Conservation (phyloP, 2,329 filamentous ascomycete genomes). For the Stachybotrys elegans region DNA sequence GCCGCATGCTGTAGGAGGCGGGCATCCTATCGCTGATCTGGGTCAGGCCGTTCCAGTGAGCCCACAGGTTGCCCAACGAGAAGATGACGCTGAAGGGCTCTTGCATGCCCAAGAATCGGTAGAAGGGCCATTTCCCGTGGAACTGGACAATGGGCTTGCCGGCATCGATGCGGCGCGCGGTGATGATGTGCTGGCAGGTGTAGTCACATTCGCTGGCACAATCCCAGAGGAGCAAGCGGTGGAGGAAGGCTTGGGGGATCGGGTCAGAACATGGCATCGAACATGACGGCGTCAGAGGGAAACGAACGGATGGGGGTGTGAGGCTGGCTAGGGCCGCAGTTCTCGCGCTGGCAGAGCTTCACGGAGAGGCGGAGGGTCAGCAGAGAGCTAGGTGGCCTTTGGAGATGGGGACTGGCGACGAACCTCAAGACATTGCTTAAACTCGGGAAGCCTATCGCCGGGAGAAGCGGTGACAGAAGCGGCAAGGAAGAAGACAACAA, state of each 20-base stretch:
- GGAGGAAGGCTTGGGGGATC: constrained; percentile 62
- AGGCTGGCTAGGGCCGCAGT: constrained; percentile 62
- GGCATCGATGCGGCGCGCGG: constrained; percentile 60
- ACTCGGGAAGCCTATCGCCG: constrained; percentile 83
- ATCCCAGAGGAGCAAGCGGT: constrained; percentile 84
- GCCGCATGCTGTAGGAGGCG: constrained; percentile 65
- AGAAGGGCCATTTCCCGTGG: constrained; percentile 98
- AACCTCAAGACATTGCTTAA: constrained; percentile 80
- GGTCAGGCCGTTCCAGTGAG: constrained; percentile 72
- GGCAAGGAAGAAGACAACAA: constrained; percentile 35
- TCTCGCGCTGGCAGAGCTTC: constrained; percentile 74
- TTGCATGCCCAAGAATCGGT: constrained; percentile 85
- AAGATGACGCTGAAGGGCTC: constrained; percentile 93
- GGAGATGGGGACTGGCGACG: constrained; percentile 7
- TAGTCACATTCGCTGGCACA: constrained; percentile 96
- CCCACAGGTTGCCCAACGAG: constrained; percentile 84
- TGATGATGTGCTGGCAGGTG: constrained; percentile 92
- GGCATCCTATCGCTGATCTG: constrained; percentile 69
- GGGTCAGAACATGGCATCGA: no score
- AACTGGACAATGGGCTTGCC: constrained; percentile 77
- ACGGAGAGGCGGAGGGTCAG: constrained; percentile 8
- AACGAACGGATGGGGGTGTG: constrained; percentile 65
- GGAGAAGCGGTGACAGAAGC: constrained; percentile 60
- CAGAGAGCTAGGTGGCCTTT: neutral
- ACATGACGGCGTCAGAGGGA: constrained; percentile 8